Percentiles rank a stretch among this genome's conserved stretches.
These are phyloP conservation scores for Saprolegnia diclina DNA, from an alignment of 352 stramenopile species.

Conservation along the genomic window DNA sequence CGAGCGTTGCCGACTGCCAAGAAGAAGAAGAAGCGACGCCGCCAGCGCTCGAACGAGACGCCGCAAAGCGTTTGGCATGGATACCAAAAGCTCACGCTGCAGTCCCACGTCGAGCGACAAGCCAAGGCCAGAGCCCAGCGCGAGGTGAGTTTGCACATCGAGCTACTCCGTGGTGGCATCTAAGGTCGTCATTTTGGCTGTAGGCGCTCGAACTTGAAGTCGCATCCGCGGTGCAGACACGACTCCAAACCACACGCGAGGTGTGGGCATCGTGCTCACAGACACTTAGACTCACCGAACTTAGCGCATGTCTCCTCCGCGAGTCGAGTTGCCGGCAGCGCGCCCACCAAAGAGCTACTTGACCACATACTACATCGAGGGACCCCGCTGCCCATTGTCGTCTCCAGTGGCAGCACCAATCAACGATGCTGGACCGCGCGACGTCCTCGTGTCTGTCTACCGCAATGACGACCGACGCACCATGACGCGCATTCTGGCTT, in stretches of 20 bases:
- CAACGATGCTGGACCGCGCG: background rate
- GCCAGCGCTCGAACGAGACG: background rate
- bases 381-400: constrained; percentile 2
- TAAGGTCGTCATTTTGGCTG: background rate
- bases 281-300: background rate
- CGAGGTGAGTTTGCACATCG: background rate
- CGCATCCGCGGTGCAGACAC: background rate
- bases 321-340: background rate
- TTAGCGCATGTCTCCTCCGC: constrained; percentile 1
- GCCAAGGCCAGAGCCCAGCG: background rate
- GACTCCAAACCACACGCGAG: background rate
- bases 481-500: constrained; percentile 17
- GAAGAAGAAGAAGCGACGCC: constrained; percentile 2
- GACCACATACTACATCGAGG: background rate
- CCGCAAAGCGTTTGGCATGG: background rate
- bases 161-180: background rate
- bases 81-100: constrained; percentile 1
- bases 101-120: background rate
- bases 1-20: background rate
- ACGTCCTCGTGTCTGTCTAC: constrained; percentile 22
- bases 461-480: constrained; percentile 11
- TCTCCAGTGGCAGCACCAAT: background rate
- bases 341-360: background rate
- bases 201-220: background rate
- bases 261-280: background rate